These are phyloP conservation scores for Ustulina deusta DNA, from an alignment of 2,329 filamentous ascomycete genomes.

Conservation along the genomic window DNA sequence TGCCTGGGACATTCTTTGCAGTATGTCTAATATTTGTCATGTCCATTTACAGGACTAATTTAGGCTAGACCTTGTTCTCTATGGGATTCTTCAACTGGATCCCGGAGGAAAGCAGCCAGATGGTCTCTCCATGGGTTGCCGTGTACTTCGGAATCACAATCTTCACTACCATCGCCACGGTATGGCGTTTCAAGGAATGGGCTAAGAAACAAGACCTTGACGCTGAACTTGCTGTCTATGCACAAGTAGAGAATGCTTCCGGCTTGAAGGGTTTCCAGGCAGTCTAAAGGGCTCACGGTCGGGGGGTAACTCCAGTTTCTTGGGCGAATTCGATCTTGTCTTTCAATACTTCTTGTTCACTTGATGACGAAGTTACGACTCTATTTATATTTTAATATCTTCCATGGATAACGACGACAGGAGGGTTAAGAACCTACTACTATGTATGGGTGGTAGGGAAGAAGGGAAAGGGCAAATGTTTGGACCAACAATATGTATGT, in stretches of 20 bases:
- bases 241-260: neutral
- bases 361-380: neutral
- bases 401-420: neutral
- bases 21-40: slow-evolving; percentile 22
- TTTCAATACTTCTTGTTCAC: neutral
- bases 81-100: slow-evolving; percentile 44
- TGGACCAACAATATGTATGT: neutral
- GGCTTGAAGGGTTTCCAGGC: neutral
- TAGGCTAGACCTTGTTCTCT: slow-evolving; percentile 40
- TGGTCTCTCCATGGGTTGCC: slow-evolving; percentile 41
- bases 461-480: neutral
- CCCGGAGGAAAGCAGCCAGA: slow-evolving; percentile 35
- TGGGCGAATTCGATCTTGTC: neutral
- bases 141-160: slow-evolving; percentile 37
- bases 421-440: neutral
- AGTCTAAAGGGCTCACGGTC: neutral
- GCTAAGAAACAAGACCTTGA: slow-evolving; percentile 18
- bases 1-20: slow-evolving; percentile 44
- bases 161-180: slow-evolving; percentile 27
- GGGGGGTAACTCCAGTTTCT: neutral
- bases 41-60: neutral
- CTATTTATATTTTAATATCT: neutral
- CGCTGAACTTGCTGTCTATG: neutral
- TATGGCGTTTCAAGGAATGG: slow-evolving; percentile 27
- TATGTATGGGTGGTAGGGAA: neutral